These are phyloP conservation scores for Laguncularia racemosa DNA, from an alignment of 345 rosid genomes.

Conservation along the genomic window DNA sequence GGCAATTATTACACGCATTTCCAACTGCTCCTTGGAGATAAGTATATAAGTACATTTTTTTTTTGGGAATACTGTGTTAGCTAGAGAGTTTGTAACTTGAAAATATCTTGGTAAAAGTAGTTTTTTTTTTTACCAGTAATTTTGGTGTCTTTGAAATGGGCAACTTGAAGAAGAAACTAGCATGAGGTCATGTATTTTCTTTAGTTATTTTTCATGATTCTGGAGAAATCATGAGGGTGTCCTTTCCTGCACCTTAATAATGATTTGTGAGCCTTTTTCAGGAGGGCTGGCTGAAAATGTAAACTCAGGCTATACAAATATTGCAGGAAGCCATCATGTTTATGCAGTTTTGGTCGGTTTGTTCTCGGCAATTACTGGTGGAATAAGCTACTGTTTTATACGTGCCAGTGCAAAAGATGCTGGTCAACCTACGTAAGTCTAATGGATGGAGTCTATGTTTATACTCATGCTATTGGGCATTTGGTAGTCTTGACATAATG, in stretches of 20 bases:
- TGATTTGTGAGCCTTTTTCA: slow-evolving; percentile 1
- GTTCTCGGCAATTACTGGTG: slow-evolving; percentile 72
- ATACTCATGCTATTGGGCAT: background rate
- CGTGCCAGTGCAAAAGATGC: slow-evolving; percentile 79
- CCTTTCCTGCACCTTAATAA: too few species aligned
- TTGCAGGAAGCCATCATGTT: slow-evolving; percentile 31
- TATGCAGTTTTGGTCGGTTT: slow-evolving; percentile 55
- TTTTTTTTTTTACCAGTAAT: too few species aligned
- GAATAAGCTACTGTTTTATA: slow-evolving; percentile 71
- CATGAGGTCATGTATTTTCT: too few species aligned
- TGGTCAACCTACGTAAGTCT: slow-evolving; percentile 81
- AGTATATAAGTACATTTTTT: too few species aligned
- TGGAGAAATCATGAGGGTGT: too few species aligned
- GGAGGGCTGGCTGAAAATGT: slow-evolving; percentile 24
- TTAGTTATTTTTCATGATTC: too few species aligned
- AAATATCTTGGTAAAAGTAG: too few species aligned
- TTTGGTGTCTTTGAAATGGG: too few species aligned
- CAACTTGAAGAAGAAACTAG: too few species aligned
- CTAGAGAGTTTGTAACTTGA: background rate
- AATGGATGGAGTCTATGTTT: background rate
- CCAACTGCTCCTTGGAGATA: too few species aligned
- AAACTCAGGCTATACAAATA: slow-evolving; percentile 18
- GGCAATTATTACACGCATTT: background rate
- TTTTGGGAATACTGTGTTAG: background rate
- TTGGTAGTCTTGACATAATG: background rate